Conservation (phyloP, 257 asterid species). For the Craterostigma plantagineum region DNA sequence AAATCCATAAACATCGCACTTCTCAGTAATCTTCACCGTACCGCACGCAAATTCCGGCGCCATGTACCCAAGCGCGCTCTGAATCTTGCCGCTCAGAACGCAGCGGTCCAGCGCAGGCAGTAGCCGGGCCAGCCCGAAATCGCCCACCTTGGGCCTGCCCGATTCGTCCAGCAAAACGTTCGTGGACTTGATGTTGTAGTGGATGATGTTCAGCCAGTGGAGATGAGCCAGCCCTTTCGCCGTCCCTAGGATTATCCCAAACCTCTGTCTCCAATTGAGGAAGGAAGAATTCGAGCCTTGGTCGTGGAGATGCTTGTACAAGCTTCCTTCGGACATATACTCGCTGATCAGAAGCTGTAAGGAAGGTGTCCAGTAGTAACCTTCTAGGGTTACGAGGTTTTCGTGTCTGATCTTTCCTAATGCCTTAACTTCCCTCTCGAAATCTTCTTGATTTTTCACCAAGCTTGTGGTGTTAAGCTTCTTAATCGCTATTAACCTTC, state of each 20-base stretch:
- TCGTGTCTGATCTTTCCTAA: conserved; percentile 43
- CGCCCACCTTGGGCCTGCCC: conserved; percentile 59
- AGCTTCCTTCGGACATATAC: conserved; percentile 31
- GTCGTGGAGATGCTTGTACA: conserved; percentile 52
- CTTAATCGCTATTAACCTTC: conserved; percentile 60
- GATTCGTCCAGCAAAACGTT: conserved; percentile 32
- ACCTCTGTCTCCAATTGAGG: conserved; percentile 56
- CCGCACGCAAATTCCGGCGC: conserved; percentile 83
- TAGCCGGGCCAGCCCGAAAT: conserved; percentile 55
- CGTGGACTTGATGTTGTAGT: conserved; percentile 56
- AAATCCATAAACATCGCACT: conserved; percentile 74
- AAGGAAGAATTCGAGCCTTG: conserved; percentile 10
- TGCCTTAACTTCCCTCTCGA: conserved; percentile 48
- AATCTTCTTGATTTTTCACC: conserved; percentile 61
- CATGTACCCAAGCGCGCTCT: conserved; percentile 81
- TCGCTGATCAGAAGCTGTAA: conserved; percentile 59
- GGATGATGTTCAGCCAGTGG: conserved; percentile 43
- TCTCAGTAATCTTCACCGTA: conserved; percentile 66
- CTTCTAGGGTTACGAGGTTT: conserved; percentile 51
- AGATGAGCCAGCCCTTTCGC: conserved; percentile 63
- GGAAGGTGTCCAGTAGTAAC: conserved; percentile 77
- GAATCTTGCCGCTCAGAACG: conserved; percentile 64
- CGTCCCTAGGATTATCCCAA: conserved; percentile 35
- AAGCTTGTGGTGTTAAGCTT: conserved; percentile 57
- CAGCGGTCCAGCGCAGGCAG: conserved; percentile 49